Conservation (phyloP, 78 protist genomes). For the Emiliania huxleyi region DNA sequence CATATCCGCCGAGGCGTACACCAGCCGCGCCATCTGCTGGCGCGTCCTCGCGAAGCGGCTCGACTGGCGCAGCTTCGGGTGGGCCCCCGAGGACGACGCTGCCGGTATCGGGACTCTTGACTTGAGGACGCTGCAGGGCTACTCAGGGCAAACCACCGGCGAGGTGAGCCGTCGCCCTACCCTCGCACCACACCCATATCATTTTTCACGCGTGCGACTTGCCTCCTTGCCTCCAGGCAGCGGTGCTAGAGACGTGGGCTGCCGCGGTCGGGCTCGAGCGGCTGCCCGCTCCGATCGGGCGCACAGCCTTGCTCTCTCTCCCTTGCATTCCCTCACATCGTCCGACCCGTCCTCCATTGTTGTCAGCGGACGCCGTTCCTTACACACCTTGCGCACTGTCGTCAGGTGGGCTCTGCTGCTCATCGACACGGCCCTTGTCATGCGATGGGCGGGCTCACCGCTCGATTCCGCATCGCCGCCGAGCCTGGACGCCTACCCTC, state of each 20-base stretch:
- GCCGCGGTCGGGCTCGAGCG: background rate
- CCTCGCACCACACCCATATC: too few species aligned
- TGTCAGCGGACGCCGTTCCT: too few species aligned
- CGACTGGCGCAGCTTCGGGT: background rate
- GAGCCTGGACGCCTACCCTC: background rate
- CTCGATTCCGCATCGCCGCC: background rate
- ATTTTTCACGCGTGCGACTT: too few species aligned
- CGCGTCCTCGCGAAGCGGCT: background rate
- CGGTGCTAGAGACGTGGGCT: too few species aligned
- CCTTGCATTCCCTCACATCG: too few species aligned
- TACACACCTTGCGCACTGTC: too few species aligned
- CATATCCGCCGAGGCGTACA: background rate
- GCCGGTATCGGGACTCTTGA: background rate
- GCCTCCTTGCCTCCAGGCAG: too few species aligned
- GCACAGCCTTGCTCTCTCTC: too few species aligned
- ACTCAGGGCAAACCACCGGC: too few species aligned
- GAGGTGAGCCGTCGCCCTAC: too few species aligned
- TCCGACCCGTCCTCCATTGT: too few species aligned
- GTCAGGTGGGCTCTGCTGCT: background rate
- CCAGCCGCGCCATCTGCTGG: background rate
- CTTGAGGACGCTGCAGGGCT: background rate
- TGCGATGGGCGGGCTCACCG: background rate
- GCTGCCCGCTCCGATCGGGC: background rate
- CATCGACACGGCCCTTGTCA: background rate
- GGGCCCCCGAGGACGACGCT: background rate